A percentile compares a stretch with the other conserved stretches of the same genome.
Evolutionary conservation across 1,139 yeast genomes (phyloP).

Genomic region (Suhomyces terraborum): DNA sequence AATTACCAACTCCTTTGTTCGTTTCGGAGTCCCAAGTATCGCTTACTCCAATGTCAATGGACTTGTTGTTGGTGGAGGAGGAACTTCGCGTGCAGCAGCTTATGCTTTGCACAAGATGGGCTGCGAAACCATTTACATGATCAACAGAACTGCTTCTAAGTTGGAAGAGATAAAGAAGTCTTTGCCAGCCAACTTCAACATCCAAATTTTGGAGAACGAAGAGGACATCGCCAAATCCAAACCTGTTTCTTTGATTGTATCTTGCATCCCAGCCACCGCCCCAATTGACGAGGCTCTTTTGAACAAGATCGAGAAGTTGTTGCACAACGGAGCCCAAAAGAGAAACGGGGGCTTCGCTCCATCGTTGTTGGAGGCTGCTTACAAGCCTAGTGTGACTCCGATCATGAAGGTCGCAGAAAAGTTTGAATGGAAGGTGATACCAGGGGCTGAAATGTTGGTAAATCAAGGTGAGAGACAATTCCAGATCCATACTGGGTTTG

Average conservation of each 20-base stretch:
- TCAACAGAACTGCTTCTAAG: slow-evolving; percentile 78
- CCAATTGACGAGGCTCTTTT: slow-evolving; percentile 61
- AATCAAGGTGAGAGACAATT: slow-evolving; percentile 93
- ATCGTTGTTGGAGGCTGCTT: slow-evolving; percentile 84
- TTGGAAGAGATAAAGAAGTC: slow-evolving; percentile 57
- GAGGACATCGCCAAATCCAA: slow-evolving; percentile 45
- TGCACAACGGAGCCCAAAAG: slow-evolving; percentile 40
- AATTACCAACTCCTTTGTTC: slow-evolving; percentile 64
- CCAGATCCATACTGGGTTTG: slow-evolving; percentile 70
- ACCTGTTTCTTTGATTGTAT: slow-evolving; percentile 64
- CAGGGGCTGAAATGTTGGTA: slow-evolving; percentile 89
- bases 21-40: slow-evolving; percentile 59
- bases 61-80: slow-evolving; percentile 93
- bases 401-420: slow-evolving; percentile 75
- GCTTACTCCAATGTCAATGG: slow-evolving; percentile 47
- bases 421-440: slow-evolving; percentile 68
- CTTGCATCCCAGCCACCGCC: slow-evolving; percentile 87
- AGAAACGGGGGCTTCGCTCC: slow-evolving; percentile 44
- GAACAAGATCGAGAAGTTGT: slow-evolving; percentile 47
- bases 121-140: slow-evolving; percentile 70
- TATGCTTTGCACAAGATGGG: slow-evolving; percentile 84
- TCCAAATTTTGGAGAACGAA: slow-evolving; percentile 56
- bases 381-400: slow-evolving; percentile 84
- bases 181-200: slow-evolving; percentile 63
- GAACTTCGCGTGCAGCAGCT: slow-evolving; percentile 94